Percentiles rank a stretch among this genome's conserved stretches.
Evolutionary conservation across 805 yeast genomes (phyloP).

Genomic region (Yamadazyma akitaensis): DNA sequence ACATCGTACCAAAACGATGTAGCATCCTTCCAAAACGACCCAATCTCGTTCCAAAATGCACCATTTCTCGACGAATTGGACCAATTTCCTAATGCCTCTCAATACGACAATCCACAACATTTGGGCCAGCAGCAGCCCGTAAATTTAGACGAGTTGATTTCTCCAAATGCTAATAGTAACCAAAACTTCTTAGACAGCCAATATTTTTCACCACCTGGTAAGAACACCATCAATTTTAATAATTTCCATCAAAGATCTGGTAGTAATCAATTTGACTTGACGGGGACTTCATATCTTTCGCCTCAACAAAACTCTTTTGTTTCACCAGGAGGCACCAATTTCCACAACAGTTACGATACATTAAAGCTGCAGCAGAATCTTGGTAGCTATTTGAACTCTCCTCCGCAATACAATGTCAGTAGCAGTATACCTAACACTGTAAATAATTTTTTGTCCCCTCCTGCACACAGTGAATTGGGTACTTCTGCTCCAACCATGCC

Average conservation of each 20-base stretch:
- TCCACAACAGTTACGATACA: constrained; percentile 32
- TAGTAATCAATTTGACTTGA: constrained; percentile 17
- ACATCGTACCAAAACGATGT: constrained; percentile 18
- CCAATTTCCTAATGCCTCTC: neutral
- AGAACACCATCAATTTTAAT: constrained; percentile 12
- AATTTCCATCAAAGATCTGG: constrained; percentile 13
- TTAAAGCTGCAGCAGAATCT: constrained; percentile 31
- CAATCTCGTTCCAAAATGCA: constrained; percentile 22
- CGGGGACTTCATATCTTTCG: constrained; percentile 30
- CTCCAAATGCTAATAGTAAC: constrained; percentile 23
- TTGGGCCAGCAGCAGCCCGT: constrained; percentile 11
- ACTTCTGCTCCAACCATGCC: constrained; percentile 27
- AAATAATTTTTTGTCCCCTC: constrained; percentile 24
- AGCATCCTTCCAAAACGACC: constrained; percentile 18
- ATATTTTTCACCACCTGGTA: constrained; percentile 39
- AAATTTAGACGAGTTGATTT: constrained; percentile 36
- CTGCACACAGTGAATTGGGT: constrained; percentile 19
- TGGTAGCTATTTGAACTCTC: constrained; percentile 33
- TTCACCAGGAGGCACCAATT: constrained; percentile 28
- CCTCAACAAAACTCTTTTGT: constrained; percentile 30
- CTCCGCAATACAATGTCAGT: constrained; percentile 28
- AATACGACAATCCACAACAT: neutral
- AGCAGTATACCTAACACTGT: constrained; percentile 22
- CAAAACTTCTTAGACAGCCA: constrained; percentile 30
- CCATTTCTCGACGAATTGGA: constrained; percentile 33